Conservation (phyloP, 1,284 basidiomycete species). For the Leccinum pachyderme region DNA sequence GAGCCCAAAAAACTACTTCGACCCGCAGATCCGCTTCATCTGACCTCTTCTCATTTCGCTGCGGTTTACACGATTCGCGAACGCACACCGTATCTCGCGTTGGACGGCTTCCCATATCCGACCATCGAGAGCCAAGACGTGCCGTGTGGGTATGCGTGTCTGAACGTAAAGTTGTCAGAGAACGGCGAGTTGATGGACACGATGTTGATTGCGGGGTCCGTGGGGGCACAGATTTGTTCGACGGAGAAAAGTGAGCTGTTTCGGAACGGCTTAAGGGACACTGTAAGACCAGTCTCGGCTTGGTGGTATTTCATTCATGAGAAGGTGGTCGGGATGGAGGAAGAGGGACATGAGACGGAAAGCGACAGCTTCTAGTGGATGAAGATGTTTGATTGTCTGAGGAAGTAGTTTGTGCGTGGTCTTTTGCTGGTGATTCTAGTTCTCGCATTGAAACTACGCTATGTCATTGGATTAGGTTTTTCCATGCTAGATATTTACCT, state of each 20-base stretch:
- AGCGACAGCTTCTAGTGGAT: not conserved
- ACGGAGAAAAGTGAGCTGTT: constrained; percentile 32
- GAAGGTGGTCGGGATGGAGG: not conserved
- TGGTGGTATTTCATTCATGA: constrained; percentile 33
- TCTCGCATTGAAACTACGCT: not conserved
- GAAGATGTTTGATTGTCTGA: not conserved
- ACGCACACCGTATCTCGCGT: constrained; percentile 25
- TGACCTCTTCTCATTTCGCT: constrained; percentile 30
- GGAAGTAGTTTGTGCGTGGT: not conserved
- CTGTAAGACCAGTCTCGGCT: constrained; percentile 30
- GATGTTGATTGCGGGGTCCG: constrained; percentile 41
- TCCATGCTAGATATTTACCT: no score
- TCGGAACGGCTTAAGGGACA: constrained; percentile 31
- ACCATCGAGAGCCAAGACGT: constrained; percentile 32
- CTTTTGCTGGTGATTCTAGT: not conserved
- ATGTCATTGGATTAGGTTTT: not conserved
- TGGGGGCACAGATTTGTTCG: constrained; percentile 37
- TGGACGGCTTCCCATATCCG: constrained; percentile 40
- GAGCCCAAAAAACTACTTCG: constrained; percentile 34
- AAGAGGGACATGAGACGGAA: not conserved
- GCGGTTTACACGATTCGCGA: constrained; percentile 30
- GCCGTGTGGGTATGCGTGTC: constrained; percentile 37
- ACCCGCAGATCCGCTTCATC: constrained; percentile 28
- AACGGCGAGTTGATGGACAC: constrained; percentile 33
- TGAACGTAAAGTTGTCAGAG: constrained; percentile 41